Evolutionary conservation across 768 basidiomycete genomes (phyloP), one percentile per base, ranked within the genome.

Genomic region (Agaricus sinodeliciosus): DNA sequence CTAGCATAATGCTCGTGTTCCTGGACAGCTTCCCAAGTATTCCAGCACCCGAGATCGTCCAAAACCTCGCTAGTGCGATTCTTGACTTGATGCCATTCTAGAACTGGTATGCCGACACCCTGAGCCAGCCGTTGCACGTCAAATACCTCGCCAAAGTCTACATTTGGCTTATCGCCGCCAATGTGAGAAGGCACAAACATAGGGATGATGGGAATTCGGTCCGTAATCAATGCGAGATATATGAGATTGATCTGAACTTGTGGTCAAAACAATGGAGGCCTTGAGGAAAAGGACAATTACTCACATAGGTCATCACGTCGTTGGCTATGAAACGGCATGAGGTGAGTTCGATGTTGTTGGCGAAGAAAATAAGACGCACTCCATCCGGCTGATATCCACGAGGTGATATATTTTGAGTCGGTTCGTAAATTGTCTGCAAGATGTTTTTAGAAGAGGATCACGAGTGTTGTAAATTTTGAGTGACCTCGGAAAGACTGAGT

Each of bases 341-440:
- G 37, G 37, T 34, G 45, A 50, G 40, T 49, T 63, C 8, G 6
- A 11, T n/a, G 42, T 22, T 19, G 35, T 13, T 42, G 22, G 39
- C 9, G 40, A 55, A 16, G 45, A 57, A 54, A 40, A 2, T 52
- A 40, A 44, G 27, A 74, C 81, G 59, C 62, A 81, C 80, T 87
- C 86, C 86, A 89, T 37, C 87, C 87, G n/a, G 85, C 84, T 35
- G 81, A 80, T 37, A 81, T 71, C 84, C 84, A 89, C 12, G 84
- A 84, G 1, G 85, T 82, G 54, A 89, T 79, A 57, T 87, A 89
- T 57, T 82, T 74, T 3, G 69, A 69, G 51, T 85, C 78, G 16
- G 76, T 66, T 13, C 74, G 76, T 34, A 89, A 67, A 58, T 87
- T 87, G 57, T 86, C 86, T 84, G 44, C 6, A 28, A 40, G 22